Base-by-base conservation (phyloP, 2,329 filamentous ascomycete species). In the Neofusicoccum umdonicola region DNA sequence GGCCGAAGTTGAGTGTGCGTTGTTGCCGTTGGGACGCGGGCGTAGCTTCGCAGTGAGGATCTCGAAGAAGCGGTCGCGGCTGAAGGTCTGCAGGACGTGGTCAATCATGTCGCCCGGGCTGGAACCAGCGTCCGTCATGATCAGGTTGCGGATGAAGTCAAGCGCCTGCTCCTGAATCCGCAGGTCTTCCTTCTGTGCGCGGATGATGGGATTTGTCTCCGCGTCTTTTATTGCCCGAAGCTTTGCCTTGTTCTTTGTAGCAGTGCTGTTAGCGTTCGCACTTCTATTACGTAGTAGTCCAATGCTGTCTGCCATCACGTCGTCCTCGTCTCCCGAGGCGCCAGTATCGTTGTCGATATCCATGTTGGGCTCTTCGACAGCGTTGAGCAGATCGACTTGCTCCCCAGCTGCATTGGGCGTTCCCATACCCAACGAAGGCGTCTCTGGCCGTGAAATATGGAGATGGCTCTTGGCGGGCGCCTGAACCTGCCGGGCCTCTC, bases 141-240 rank as follows among this genome's bases (percentile, higher is more conserved):
- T 91, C 37, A 98, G 82, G 76, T 99, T 99, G 63, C 94, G 87
- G 67, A 99, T 87, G 70, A 98, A 90, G 70, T 96, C 90, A 17
- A 98, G 85, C 0, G 90, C 91, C 77, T 98, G 93, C 74, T 97
- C 92, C 77, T 98, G 94, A 34, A 97, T 90, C 2, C 89, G 88
- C 42, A 93, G 83, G 68, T 96, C 91, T 68, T 97, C 90, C 68
- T 88, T 88, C 61, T 89, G 86, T 17, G 89, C 87, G 72, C 88
- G 88, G 35, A 88, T 84, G 27, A 84, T 82, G 22, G 88, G 85
- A 67, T 90, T 89, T 51, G 88, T 79, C 72, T 95, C 91, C 13
- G 85, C 82, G 60, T 91, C 88, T 65, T 88, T 73, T 31, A 82
- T 80, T 4, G 78, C 76, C 37, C 78, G 77, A 13, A 82, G 75